These are phyloP conservation scores for Zostera marina DNA, from an alignment of 116 monocot species.

Conservation along the genomic window DNA sequence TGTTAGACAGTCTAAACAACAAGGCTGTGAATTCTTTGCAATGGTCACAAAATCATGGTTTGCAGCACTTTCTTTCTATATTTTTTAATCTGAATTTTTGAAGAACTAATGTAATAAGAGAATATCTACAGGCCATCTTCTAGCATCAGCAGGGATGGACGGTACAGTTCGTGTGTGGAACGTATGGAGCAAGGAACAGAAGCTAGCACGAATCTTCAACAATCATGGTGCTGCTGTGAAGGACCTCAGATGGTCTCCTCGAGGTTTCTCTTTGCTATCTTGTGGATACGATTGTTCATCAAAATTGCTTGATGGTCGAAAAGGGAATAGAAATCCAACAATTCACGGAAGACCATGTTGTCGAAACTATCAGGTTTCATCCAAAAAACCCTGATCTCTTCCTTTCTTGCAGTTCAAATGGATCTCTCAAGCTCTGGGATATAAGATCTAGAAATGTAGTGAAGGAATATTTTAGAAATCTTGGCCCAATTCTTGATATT, in stretches of 20 bases:
- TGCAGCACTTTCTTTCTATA: background rate
- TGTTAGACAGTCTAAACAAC: background rate
- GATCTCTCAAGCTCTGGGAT: constrained; percentile 75
- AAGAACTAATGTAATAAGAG: background rate
- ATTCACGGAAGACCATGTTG: constrained; percentile 66
- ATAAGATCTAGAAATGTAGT: constrained; percentile 32
- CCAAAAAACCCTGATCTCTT: constrained; percentile 50
- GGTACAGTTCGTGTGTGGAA: constrained; percentile 63
- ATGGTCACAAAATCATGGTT: constrained; percentile 14
- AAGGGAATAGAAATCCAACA: constrained; percentile 45
- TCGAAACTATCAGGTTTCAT: constrained; percentile 54
- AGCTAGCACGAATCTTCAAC: constrained; percentile 35
- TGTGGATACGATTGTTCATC: constrained; percentile 78
- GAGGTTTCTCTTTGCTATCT: constrained; percentile 56
- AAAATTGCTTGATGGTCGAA: constrained; percentile 64
- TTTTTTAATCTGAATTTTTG: background rate
- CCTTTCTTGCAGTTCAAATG: constrained; percentile 70
- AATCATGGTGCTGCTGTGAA: constrained; percentile 69
- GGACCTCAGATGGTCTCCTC: constrained; percentile 65
- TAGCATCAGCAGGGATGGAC: constrained; percentile 97
- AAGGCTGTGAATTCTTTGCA: constrained; percentile 18
- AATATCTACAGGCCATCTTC: constrained; percentile 60
- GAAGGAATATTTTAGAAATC: constrained; percentile 41
- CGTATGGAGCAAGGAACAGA: constrained; percentile 45
- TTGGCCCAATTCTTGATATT: constrained; percentile 72